Evolutionary conservation across 2,329 filamentous ascomycete genomes (phyloP), one percentile per base, ranked within the genome.

Genomic region (Cercospora nicotianae): DNA sequence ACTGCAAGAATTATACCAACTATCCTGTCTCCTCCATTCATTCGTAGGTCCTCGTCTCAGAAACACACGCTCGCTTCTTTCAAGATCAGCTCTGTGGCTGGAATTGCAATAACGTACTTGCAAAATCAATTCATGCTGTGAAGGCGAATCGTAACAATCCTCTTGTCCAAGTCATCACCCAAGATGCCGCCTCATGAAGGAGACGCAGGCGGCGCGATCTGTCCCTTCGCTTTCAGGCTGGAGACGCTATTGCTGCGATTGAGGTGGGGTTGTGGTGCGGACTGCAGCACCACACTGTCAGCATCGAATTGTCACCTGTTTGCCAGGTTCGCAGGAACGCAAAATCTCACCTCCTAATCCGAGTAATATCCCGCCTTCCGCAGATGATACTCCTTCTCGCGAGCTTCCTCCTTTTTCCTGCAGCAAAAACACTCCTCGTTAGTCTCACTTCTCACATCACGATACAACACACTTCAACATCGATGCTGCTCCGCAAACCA

Each of bases 311-410:
- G n/a, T n/a, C n/a, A n/a, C n/a, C n/a, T n/a, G n/a, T n/a, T n/a
- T n/a, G n/a, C n/a, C n/a, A n/a, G n/a, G n/a, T n/a, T n/a, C n/a
- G n/a, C n/a, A n/a, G n/a, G n/a, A n/a, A n/a, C n/a, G n/a, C n/a
- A n/a, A n/a, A n/a, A n/a, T n/a, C 39, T 64, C 26, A 70, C 67
- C 68, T 72, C 42, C 71, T 72, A 74, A 42, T 72, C 67, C 61
- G 71, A 72, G 61, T 70, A 67, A 42, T 70, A 72, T 42, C 72
- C 62, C 66, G 57, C 63, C 65, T 63, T 64, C 65, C 57, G 63
- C 60, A 62, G 63, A 53, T 63, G 66, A 33, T 64, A 64, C 13
- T 64, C 62, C 36, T 64, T 64, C 18, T 64, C 62, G 26, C 67
- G 67, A 18, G 48, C 58, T 58, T 70, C 67, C 57, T 66, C 68